Evolutionary conservation across 441 rosid genomes (phyloP).

Genomic region (Daphne laureola): DNA sequence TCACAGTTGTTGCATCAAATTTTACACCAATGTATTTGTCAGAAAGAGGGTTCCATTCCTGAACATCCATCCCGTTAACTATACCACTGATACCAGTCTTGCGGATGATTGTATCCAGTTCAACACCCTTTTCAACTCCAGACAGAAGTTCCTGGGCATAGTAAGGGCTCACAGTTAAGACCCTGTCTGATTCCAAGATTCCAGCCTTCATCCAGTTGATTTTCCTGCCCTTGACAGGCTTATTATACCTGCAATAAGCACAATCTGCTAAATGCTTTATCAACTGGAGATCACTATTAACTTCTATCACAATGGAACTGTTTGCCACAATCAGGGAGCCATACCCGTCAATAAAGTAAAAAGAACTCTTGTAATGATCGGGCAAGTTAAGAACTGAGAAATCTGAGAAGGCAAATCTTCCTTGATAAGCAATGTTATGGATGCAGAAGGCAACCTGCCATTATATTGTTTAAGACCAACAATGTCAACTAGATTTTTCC

Average conservation of each 20-base stretch:
- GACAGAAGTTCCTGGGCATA: slow-evolving; percentile 79
- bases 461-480: slow-evolving; percentile 9
- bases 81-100: slow-evolving; percentile 55
- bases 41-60: slow-evolving; percentile 85
- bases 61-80: slow-evolving; percentile 88
- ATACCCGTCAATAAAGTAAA: slow-evolving; percentile 78
- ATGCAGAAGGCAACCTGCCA: slow-evolving; percentile 76
- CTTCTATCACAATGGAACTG: neutral
- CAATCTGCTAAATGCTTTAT: neutral
- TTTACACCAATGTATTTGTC: slow-evolving; percentile 66
- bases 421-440: slow-evolving; percentile 88
- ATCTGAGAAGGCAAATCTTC: slow-evolving; percentile 62
- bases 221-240: slow-evolving; percentile 83
- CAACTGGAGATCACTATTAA: neutral
- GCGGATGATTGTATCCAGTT: slow-evolving; percentile 55
- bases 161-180: slow-evolving; percentile 77
- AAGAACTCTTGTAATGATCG: slow-evolving; percentile 48
- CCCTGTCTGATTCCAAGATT: slow-evolving; percentile 61
- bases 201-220: slow-evolving; percentile 97
- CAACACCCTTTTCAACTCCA: slow-evolving; percentile 70
- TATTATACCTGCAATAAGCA: slow-evolving; percentile 30
- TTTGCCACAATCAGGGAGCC: neutral
- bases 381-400: slow-evolving; percentile 65
- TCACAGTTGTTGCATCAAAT: slow-evolving; percentile 64
- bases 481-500: neutral